Base-by-base conservation (phyloP, 306 rosid genomes). In the Clitoria ternatea region DNA sequence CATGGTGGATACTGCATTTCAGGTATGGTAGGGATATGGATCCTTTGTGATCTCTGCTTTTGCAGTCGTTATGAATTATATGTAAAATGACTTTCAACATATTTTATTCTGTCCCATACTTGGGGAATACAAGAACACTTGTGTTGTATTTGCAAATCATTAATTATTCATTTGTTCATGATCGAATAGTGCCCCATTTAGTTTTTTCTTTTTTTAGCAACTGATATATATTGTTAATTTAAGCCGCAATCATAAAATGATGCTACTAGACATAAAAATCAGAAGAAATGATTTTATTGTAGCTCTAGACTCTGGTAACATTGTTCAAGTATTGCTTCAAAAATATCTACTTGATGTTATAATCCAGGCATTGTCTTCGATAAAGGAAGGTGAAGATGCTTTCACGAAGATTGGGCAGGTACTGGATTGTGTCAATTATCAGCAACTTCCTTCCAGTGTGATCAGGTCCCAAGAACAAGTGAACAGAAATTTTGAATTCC, bases 1-100 rank as follows among this genome's bases (percentile, higher is more conserved):
- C 43, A 85, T 88, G 92, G 89, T 91, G 60, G 86, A 77, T 73
- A 86, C 90, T 49, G 97, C 96, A 64, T 72, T 85, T 81, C 86
- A 88, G 97, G 97, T 91, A 79, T 59, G 54, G 14, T 57, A 39
- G 33, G 35, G 56, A 47, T 66, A 17, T 6, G 22, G 39, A 33
- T 67, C 35, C 26, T 67, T 2, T 68, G 24, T 3, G 62, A 10
- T 60, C 59, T 27, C 57, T 45, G 22, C 26, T 70, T 62, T 77
- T 24, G n/a, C 45, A 4, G 23, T 71, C 52, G 22, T 52, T 70
- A 29, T 56, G 63, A 71, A 72, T 33, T 71, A 6, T 53, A n/a
- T n/a, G 23, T 49, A 19, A 27, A 24, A 39, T 77, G 43, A 40
- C 39, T 37, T 59, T 61, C n/a, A 27, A 19, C 72, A 18, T n/a